Conservation (phyloP, 2,329 filamentous ascomycete species). For the Ambrosiella xylebori region DNA sequence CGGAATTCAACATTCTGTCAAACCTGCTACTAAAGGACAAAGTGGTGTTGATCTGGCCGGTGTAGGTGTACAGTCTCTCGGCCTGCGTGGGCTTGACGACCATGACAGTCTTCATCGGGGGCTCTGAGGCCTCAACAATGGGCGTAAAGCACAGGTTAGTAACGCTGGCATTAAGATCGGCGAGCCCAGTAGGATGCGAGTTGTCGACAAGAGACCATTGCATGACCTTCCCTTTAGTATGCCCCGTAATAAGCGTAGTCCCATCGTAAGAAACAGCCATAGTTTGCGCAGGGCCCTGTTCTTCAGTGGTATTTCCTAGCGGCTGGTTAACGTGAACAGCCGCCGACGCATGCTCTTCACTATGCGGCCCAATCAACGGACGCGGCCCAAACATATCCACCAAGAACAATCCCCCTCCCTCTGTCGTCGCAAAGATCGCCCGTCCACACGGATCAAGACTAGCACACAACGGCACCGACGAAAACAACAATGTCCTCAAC, state of each 20-base stretch:
- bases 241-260: slow-evolving; percentile 62
- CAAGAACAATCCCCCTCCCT: slow-evolving; percentile 64
- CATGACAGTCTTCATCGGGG: slow-evolving; percentile 24
- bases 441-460: slow-evolving; percentile 68
- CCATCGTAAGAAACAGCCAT: slow-evolving; percentile 68
- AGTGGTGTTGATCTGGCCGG: slow-evolving; percentile 38
- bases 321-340: slow-evolving; percentile 37
- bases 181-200: slow-evolving; percentile 47
- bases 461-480: slow-evolving; percentile 53
- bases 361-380: slow-evolving; percentile 35
- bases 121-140: slow-evolving; percentile 20
- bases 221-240: slow-evolving; percentile 60
- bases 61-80: slow-evolving; percentile 47
- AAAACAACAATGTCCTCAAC: slow-evolving; percentile 67
- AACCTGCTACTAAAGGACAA: slow-evolving; percentile 23
- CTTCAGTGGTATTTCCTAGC: slow-evolving; percentile 40
- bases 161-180: slow-evolving; percentile 62
- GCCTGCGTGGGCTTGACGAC: slow-evolving; percentile 69
- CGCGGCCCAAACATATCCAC: slow-evolving; percentile 51
- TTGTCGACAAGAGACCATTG: slow-evolving; percentile 64
- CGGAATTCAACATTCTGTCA: slow-evolving; percentile 26
- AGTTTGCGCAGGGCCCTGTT: slow-evolving; percentile 49
- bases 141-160: slow-evolving; percentile 66
- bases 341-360: slow-evolving; percentile 36
- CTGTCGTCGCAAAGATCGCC: slow-evolving; percentile 64